Base-by-base conservation (phyloP, 2,329 filamentous ascomycete genomes). In the Tolypocladium amazonense region DNA sequence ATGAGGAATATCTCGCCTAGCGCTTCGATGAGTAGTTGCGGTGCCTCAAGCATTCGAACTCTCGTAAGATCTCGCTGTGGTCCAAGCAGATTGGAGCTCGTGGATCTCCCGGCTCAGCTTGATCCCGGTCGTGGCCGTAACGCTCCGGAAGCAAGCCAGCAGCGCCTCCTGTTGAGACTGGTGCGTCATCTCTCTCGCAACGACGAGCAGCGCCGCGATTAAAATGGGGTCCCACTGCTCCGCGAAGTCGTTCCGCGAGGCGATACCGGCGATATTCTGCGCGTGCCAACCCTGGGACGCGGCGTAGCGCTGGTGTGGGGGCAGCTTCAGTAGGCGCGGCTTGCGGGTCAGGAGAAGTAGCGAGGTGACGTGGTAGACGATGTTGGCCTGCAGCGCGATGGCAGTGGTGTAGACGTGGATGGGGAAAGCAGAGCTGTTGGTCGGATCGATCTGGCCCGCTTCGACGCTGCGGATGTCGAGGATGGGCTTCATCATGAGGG, bases 131-230 rank as follows among this genome's bases (percentile, higher is more conserved):
- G 15, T 20, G 15, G 47, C 47, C 27, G 47, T 52, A 27, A 33
- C 9, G 18, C 27, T 18, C 33, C 47, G 47, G 37, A 68, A 58
- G 55, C 65, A 66, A n/a, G 55, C 58, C 27, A 64, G 38, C 30
- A 69, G 54, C 25, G 65, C 61, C 6, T 61, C 55, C 52, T 70
- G 69, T 54, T 70, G 69, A 9, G 68, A 66, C n/a, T 58, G 38
- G 57, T 70, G 67, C 38, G 67, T 69, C 62, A 69, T 50, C 15
- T 50, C 47, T 8, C 47, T 30, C 47, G 47, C 47, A 6, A 50
- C 25, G 47, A 50, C 25, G 47, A 50, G 47, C 47, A 50, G 47
- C 25, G 47, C 47, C 25, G 47, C 47, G 47, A 50, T 18, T 6
- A 50, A 15, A 8, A 50, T 20, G 25, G 47, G 47, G 27, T 50